phyloP scores from a whole-genome alignment of 495 filamentous ascomycete genomes.

The Aspergillus biplanus region DNA sequence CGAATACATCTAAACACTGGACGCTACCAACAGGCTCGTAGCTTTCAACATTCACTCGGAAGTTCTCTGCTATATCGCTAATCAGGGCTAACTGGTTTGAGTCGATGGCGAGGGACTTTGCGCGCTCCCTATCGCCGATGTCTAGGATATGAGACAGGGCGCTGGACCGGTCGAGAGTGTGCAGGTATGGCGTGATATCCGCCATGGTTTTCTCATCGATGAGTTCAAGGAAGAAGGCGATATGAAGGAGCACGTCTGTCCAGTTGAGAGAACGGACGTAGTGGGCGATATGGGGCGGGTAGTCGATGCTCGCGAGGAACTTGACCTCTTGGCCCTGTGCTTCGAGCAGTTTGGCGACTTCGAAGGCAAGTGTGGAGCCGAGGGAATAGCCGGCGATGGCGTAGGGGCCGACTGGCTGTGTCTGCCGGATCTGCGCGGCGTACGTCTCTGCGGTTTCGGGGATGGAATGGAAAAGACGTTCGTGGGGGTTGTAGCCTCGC shows the following conservation, averaged over 20 bases:
- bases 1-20: constrained; percentile 6
- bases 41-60: constrained; percentile 3
- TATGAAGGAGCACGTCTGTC: constrained; percentile 9
- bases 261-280: constrained; percentile 12
- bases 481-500: neutral
- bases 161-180: neutral
- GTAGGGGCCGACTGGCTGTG: neutral
- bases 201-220: constrained; percentile 13
- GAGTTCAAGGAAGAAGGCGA: constrained; percentile 20
- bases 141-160: neutral
- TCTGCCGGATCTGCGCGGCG: constrained; percentile 34
- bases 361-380: neutral
- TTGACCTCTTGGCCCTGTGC: neutral
- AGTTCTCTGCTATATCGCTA: constrained; percentile 9
- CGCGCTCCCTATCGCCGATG: neutral
- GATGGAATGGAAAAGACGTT: neutral
- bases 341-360: neutral
- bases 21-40: constrained; percentile 6
- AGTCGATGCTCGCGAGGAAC: neutral
- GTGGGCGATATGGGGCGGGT: constrained; percentile 12
- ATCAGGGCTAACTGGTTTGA: constrained; percentile 1
- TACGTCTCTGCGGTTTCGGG: constrained; percentile 38
- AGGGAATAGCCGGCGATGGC: constrained; percentile 6
- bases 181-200: neutral
- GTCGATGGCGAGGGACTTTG: neutral